Evolutionary conservation across 2,329 filamentous ascomycete species (phyloP), one percentile per base, ranked within the genome.

Genomic region (Gremmenia infestans): DNA sequence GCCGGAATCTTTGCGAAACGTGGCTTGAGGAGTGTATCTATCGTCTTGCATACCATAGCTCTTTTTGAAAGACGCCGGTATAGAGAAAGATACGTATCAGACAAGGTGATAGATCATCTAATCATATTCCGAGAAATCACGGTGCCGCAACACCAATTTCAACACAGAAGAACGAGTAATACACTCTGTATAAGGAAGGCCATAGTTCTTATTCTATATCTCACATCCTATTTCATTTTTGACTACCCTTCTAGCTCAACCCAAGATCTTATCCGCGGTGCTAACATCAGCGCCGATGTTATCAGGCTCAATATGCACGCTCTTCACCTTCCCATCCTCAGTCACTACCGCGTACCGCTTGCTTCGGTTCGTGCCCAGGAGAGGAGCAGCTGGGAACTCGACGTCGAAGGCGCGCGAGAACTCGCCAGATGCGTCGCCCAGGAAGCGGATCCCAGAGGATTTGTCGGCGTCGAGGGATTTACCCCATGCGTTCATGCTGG

Each of bases 291-390:
- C n/a, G 36, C 91, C 90, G 40, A 89, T 94, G 75, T 89, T 92
- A 72, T 97, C 92, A 11, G 91, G 87, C 79, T 97, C 93, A 52
- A 96, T 83, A 66, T 91, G 84, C 19, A 87, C 81, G 67, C 86
- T 82, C 74, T 87, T 87, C 65, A 97, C 88, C 74, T 90, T 91
- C 63, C 93, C 92, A 66, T 95, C 77, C 75, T 96, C 86, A 52
- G 95, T 77, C 51, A 92, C 81, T 53, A 96, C 78, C 19, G 89
- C 91, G 69, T 96, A 97, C 50, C 93, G 83, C 83, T 96, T 96
- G 74, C 88, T 88, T 62, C 93, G 85, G 65, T 82, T 77, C 65
- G 87, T 86, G 45, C 93, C 93, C 67, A 97, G 94, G 71, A 96
- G 83, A 53, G 87, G 78, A 12, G 81, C 78, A 51, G 81, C 87